Base-by-base conservation (phyloP, 192 early-diverging fungal genomes). In the Backusella sp. region DNA sequence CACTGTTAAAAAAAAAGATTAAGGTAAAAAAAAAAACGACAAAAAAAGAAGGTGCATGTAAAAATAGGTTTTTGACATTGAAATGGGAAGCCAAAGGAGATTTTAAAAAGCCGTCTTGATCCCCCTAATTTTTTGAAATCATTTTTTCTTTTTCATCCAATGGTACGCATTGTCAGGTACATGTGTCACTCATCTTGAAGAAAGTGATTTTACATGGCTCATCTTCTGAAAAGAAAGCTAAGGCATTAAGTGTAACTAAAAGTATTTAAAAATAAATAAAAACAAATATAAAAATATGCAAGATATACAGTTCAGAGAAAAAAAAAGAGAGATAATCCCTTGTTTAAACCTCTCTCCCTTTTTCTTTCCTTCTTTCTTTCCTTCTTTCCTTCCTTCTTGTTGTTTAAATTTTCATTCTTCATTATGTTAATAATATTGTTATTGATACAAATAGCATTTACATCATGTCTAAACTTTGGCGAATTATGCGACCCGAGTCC, bases 401-500 rank as follows among this genome's bases (percentile, higher is more conserved):
- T 21, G 21, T 41, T 69, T 37, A n/a, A 15, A 44, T 69, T 39
- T 69, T n/a, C 32, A 36, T 23, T 69, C 7, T 68, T 69, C n/a
- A 69, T 69, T 3, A 11, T 34, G 19, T 68, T 68, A 69, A 23
- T 21, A 21, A 4, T 69, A 21, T 21, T 72, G 3, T 21, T 32
- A 34, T 12, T 72, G 23, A 39, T 73, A 39, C 49, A 53, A 36
- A 3, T 73, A 28, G 17, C 59, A 21, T 28, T 14, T n/a, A 65
- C 28, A 36, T 41, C 23, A 41, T 34, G 53, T 32, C n/a, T 73
- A 34, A 73, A 39, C 11, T 23, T 73, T 65, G 72, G 72, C 26
- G 72, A 73, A 12, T 41, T 41, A 62, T 73, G 72, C 28, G 72
- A 73, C 41, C 14, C 72, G 1, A 73, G 72, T 28, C 35, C 37